These are phyloP conservation scores for Aphanomyces stellatus DNA, from an alignment of 352 stramenopile species.

Conservation along the genomic window DNA sequence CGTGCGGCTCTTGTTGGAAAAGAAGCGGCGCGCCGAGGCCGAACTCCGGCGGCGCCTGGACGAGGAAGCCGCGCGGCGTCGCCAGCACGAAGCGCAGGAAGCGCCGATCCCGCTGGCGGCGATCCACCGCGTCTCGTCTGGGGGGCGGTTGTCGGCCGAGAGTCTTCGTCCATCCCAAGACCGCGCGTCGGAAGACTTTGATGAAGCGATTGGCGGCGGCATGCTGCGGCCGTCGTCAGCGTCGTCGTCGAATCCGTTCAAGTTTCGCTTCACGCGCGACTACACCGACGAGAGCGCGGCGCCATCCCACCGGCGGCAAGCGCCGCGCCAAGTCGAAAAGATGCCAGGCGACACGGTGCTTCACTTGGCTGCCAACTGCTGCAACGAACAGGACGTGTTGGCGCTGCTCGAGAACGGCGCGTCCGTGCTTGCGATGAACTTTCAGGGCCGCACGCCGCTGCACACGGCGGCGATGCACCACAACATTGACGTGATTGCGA, in stretches of 20 bases:
- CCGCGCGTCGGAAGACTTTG: conserved; percentile 50
- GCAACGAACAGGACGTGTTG: conserved; percentile 76
- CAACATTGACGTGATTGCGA: conserved; percentile 73
- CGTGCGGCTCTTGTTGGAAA: background rate
- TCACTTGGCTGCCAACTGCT: conserved; percentile 80
- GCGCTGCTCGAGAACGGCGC: conserved; percentile 82
- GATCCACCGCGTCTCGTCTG: conserved; percentile 49
- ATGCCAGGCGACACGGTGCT: conserved; percentile 79
- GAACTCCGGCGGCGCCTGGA: background rate
- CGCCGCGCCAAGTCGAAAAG: conserved; percentile 70
- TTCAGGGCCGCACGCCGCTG: conserved; percentile 62
- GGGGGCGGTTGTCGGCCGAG: background rate
- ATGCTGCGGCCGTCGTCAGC: conserved; percentile 26
- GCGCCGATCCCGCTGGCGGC: conserved; percentile 39
- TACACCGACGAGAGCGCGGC: conserved; percentile 42
- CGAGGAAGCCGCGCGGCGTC: background rate
- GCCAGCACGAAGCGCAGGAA: background rate
- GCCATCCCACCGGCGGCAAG: conserved; percentile 31
- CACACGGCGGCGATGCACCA: conserved; percentile 75
- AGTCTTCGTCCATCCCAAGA: background rate
- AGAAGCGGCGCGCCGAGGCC: background rate
- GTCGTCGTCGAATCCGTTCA: conserved; percentile 32
- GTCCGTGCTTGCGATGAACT: conserved; percentile 78
- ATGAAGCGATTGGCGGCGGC: conserved; percentile 35
- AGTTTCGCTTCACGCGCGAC: conserved; percentile 79